These are phyloP conservation scores for Sinapis alba DNA, from an alignment of 441 rosid genomes.

Conservation along the genomic window DNA sequence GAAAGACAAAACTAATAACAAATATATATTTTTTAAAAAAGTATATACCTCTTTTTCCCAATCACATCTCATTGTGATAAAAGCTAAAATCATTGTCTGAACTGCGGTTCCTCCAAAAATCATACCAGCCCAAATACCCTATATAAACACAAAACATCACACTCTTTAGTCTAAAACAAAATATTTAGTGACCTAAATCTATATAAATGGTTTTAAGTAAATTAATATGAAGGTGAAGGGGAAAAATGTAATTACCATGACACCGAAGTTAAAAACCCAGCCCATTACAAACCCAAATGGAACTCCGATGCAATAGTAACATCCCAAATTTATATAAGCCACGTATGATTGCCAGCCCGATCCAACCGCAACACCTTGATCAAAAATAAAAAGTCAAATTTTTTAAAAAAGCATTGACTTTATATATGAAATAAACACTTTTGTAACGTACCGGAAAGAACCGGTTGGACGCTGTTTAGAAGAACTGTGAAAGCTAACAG, in stretches of 20 bases:
- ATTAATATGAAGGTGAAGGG: neutral
- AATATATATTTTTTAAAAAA: neutral
- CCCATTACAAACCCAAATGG: slow-evolving; percentile 87
- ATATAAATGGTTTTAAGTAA: neutral
- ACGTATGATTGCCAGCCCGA: slow-evolving; percentile 93
- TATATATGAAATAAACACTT: neutral
- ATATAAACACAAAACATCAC: neutral
- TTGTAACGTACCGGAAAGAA: slow-evolving; percentile 64
- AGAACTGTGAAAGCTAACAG: slow-evolving; percentile 75
- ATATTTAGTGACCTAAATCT: neutral
- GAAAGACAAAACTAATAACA: neutral
- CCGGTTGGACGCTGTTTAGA: slow-evolving; percentile 85
- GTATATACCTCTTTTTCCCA: slow-evolving; percentile 81
- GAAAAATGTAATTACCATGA: slow-evolving; percentile 53
- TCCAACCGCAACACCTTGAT: slow-evolving; percentile 85
- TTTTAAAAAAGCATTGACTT: slow-evolving; percentile 2
- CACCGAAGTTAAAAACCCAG: slow-evolving; percentile 75
- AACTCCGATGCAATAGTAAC: slow-evolving; percentile 74
- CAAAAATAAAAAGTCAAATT: neutral
- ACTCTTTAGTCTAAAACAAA: neutral
- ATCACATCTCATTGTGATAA: slow-evolving; percentile 69
- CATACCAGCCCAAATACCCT: slow-evolving; percentile 98
- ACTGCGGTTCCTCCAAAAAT: slow-evolving; percentile 85
- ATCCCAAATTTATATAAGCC: slow-evolving; percentile 85
- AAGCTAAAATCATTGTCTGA: slow-evolving; percentile 62